These are phyloP conservation scores for Venturia effusa DNA, from an alignment of 2,329 filamentous ascomycete species.

Conservation along the genomic window DNA sequence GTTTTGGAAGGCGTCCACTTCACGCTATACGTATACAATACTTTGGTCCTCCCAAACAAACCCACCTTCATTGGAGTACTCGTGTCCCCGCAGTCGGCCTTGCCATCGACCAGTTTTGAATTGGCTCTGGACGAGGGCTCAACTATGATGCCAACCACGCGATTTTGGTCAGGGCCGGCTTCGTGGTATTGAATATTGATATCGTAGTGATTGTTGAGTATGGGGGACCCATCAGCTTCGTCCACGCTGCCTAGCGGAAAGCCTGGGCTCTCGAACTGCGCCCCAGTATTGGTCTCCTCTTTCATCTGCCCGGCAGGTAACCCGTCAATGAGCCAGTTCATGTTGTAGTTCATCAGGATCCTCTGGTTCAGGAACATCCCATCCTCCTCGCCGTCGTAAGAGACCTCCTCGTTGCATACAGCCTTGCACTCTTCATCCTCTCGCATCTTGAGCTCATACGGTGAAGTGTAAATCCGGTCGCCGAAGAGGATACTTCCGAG, in stretches of 20 bases:
- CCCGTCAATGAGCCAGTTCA: conserved; percentile 95
- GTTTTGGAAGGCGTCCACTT: conserved; percentile 77
- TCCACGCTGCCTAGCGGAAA: conserved; percentile 60
- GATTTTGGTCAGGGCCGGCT: conserved; percentile 59
- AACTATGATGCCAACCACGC: conserved; percentile 87
- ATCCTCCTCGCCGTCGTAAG: conserved; percentile 46
- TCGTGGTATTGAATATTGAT: conserved; percentile 89
- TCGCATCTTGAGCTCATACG: conserved; percentile 79
- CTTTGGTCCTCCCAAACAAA: conserved; percentile 51
- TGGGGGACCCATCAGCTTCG: conserved; percentile 22
- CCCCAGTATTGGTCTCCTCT: conserved; percentile 62
- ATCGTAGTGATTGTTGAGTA: conserved; percentile 91
- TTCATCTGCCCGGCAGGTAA: conserved; percentile 81
- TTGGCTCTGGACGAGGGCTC: conserved; percentile 64
- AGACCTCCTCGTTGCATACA: conserved; percentile 52
- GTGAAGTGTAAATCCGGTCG: conserved; percentile 93
- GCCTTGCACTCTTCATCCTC: conserved; percentile 79
- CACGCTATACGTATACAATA: conserved; percentile 86
- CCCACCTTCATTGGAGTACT: conserved; percentile 48
- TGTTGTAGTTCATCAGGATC: conserved; percentile 76
- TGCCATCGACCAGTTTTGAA: conserved; percentile 38
- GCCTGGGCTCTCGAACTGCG: conserved; percentile 80
- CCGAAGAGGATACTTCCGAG: conserved; percentile 95
- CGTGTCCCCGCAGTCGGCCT: conserved; percentile 52
- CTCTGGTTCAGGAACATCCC: conserved; percentile 71